phyloP scores from a whole-genome alignment of 2,329 filamentous ascomycete species.

The Sporothrix euskadiensis region DNA sequence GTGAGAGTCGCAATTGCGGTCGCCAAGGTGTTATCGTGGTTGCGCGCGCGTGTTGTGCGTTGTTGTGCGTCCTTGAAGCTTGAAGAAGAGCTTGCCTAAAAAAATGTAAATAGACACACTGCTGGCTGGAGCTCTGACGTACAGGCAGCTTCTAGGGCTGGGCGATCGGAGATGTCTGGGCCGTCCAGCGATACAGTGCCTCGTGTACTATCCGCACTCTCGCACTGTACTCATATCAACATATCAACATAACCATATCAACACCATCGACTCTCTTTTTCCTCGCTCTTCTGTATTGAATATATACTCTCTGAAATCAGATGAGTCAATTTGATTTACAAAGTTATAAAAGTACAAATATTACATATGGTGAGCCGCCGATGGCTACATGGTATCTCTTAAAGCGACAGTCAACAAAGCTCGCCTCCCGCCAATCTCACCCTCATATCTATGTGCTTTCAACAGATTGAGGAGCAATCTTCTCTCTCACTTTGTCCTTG shows the following conservation, averaged over 20 bases:
- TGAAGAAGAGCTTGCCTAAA: slow-evolving; percentile 3
- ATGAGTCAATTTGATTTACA: background rate
- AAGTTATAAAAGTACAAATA: background rate
- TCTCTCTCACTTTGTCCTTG: slow-evolving; percentile 52
- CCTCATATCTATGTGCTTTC: background rate
- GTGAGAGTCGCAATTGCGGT: background rate
- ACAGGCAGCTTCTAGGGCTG: background rate
- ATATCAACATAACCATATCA: background rate
- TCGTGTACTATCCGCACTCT: background rate
- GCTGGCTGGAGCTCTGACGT: slow-evolving; percentile 5
- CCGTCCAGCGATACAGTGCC: background rate
- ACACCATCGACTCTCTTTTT: background rate
- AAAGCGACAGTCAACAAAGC: background rate
- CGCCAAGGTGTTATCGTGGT: background rate
- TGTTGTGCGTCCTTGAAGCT: background rate
- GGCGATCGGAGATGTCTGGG: background rate
- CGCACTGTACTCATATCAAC: background rate
- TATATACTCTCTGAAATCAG: no score
- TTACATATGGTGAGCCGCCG: background rate
- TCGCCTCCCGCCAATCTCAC: background rate
- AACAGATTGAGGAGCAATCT: no score
- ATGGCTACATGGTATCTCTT: background rate
- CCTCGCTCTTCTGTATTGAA: no score
- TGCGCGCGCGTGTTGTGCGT: background rate
- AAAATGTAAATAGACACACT: background rate